phyloP scores from a whole-genome alignment of 257 asterid species.

The Gynochthodes officinalis region DNA sequence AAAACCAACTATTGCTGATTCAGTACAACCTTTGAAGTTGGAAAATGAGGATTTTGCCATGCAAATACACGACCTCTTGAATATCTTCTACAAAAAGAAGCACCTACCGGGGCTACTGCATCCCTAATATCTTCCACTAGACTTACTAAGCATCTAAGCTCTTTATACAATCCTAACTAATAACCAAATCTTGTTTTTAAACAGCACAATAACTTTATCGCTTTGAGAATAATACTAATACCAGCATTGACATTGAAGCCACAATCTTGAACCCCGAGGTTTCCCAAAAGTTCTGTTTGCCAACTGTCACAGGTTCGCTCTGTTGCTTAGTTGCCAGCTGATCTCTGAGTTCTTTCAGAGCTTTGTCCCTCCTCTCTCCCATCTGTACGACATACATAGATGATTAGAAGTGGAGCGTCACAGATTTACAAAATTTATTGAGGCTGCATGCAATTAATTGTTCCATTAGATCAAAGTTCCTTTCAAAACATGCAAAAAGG shows the following conservation, averaged over 20 bases:
- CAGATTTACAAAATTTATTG: not conserved
- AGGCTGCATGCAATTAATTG: not conserved
- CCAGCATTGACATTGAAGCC: constrained; percentile 80
- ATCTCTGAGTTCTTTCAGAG: constrained; percentile 78
- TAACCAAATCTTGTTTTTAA: not conserved
- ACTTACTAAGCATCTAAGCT: constrained; percentile 22
- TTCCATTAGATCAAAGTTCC: not conserved
- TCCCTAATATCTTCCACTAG: constrained; percentile 23
- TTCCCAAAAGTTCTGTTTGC: constrained; percentile 77
- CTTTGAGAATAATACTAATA: constrained; percentile 68
- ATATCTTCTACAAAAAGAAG: not conserved
- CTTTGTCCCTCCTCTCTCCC: constrained; percentile 86
- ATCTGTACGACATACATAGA: constrained; percentile 36
- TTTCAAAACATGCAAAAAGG: not conserved
- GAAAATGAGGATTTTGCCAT: constrained; percentile 6
- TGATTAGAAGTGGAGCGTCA: not conserved
- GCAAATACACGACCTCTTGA: not conserved
- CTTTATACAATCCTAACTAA: constrained; percentile 30
- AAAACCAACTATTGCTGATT: not conserved
- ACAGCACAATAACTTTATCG: constrained; percentile 30
- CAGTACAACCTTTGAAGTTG: not conserved
- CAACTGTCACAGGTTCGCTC: constrained; percentile 24
- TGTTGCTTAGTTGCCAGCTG: constrained; percentile 39
- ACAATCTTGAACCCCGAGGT: constrained; percentile 74
- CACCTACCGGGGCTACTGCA: not conserved